These are phyloP conservation scores for Pochonia chlamydosporia DNA, from an alignment of 2,329 filamentous ascomycete species.

Conservation along the genomic window DNA sequence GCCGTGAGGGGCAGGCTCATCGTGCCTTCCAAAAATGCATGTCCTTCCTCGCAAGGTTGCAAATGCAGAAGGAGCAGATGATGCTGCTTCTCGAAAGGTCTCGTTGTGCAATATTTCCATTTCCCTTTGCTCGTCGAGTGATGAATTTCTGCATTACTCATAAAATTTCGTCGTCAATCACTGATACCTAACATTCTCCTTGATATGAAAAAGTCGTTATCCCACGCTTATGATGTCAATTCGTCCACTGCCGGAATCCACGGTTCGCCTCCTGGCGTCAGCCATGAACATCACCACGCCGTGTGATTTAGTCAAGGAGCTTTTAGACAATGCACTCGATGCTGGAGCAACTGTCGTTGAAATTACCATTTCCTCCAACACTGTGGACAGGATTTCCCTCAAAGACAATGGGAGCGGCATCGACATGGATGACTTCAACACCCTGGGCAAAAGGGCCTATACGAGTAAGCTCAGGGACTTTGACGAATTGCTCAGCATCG, in stretches of 20 bases:
- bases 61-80: not conserved
- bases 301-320: constrained; percentile 63
- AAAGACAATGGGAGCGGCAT: constrained; percentile 73
- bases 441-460: constrained; percentile 59
- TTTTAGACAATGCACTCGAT: constrained; percentile 73
- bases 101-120: not conserved
- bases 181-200: no score
- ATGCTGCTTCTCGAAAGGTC: not conserved
- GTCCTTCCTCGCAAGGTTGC: no score
- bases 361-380: constrained; percentile 58
- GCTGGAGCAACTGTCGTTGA: constrained; percentile 62
- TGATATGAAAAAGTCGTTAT: not conserved
- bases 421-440: constrained; percentile 50
- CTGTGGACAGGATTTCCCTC: constrained; percentile 63
- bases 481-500: constrained; percentile 52
- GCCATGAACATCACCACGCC: constrained; percentile 55
- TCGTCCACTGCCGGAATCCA: constrained; percentile 38
- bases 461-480: constrained; percentile 69
- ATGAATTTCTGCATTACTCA: no score
- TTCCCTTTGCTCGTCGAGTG: not conserved
- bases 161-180: no score
- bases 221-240: constrained; percentile 39
- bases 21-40: not conserved
- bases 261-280: constrained; percentile 54
- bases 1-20: no score